Percentiles rank a stretch among this genome's conserved stretches.
phyloP scores from a whole-genome alignment of 352 stramenopile genomes.

The Pythium aristosporum region DNA sequence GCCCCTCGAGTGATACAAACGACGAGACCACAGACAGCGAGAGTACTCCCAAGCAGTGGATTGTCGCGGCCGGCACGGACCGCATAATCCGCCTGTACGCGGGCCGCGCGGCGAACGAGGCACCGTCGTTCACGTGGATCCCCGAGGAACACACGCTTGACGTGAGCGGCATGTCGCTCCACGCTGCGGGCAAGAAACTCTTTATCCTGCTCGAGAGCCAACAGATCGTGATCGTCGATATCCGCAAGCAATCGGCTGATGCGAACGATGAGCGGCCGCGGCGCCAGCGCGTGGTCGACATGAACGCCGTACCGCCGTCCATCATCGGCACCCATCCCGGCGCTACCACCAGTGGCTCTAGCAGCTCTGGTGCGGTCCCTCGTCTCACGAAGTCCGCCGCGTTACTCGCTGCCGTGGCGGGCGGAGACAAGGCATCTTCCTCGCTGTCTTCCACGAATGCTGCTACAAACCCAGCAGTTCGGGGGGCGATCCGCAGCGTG shows the following conservation, averaged over 20 bases:
- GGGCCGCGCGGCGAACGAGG: slow-evolving; percentile 44
- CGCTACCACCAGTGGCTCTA: not conserved
- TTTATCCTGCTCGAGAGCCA: slow-evolving; percentile 64
- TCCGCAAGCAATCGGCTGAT: slow-evolving; percentile 11
- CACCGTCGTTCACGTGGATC: slow-evolving; percentile 70
- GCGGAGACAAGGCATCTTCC: no score
- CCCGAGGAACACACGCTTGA: slow-evolving; percentile 61
- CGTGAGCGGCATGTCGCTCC: slow-evolving; percentile 59
- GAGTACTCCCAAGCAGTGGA: slow-evolving; percentile 29
- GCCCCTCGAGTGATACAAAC: not conserved
- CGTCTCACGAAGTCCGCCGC: not conserved
- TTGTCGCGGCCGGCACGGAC: slow-evolving; percentile 62
- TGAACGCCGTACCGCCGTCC: slow-evolving; percentile 18
- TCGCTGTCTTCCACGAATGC: not conserved
- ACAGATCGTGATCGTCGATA: slow-evolving; percentile 50
- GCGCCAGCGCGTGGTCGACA: slow-evolving; percentile 35
- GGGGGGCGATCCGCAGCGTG: slow-evolving; percentile 27
- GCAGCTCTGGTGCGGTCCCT: no score
- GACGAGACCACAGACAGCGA: not conserved
- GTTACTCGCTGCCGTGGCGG: no score
- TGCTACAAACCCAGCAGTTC: slow-evolving; percentile 13
- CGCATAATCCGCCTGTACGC: slow-evolving; percentile 66
- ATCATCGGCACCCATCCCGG: not conserved
- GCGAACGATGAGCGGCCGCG: not conserved
- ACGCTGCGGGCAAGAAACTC: slow-evolving; percentile 44